Conservation (phyloP, 2,329 filamentous ascomycete genomes). For the Cladophialophora bantiana region DNA sequence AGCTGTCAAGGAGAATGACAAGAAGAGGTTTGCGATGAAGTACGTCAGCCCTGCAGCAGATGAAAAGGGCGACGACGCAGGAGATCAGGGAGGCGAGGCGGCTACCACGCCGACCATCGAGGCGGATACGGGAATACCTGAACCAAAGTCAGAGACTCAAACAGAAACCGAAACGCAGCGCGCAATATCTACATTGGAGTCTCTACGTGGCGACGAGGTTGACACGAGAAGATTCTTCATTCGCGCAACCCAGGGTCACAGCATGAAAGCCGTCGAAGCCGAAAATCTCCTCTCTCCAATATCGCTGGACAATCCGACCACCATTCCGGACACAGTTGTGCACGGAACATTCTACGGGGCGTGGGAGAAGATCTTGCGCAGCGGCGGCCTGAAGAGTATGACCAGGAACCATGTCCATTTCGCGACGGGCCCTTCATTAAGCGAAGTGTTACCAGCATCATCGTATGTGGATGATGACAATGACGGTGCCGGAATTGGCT, state of each 20-base stretch:
- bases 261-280: constrained; percentile 74
- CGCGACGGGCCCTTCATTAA: constrained; percentile 71
- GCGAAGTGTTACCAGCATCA: constrained; percentile 43
- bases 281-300: constrained; percentile 74
- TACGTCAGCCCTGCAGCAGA: constrained; percentile 47
- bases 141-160: constrained; percentile 33
- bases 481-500: neutral
- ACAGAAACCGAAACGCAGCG: constrained; percentile 47
- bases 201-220: constrained; percentile 26
- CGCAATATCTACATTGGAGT: constrained; percentile 47
- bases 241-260: constrained; percentile 94
- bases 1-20: constrained; percentile 78
- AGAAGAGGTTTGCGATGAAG: constrained; percentile 87
- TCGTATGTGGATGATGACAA: neutral
- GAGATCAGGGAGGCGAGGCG: constrained; percentile 15
- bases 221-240: constrained; percentile 76
- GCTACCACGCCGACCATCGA: constrained; percentile 16
- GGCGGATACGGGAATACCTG: neutral
- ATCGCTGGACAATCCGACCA: constrained; percentile 57
- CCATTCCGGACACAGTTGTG: constrained; percentile 71
- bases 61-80: constrained; percentile 23
- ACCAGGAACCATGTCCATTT: constrained; percentile 88
- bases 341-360: constrained; percentile 89
- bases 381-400: constrained; percentile 83
- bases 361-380: constrained; percentile 76